Conservation (phyloP, 139 green algal genomes). For the Chloropicon primus region DNA sequence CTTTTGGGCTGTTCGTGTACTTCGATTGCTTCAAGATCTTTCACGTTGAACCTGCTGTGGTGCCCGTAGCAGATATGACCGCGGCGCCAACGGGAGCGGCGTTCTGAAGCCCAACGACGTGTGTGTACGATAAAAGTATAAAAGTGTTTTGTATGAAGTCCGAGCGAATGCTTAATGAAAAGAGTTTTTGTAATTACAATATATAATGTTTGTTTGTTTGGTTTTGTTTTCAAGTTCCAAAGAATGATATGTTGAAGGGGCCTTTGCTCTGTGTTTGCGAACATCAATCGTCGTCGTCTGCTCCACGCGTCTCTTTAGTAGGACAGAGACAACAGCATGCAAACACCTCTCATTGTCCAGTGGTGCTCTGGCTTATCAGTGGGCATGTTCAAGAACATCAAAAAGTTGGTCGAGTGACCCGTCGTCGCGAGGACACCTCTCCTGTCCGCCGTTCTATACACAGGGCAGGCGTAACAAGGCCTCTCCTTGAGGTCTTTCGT, state of each 20-base stretch:
- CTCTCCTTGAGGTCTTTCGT: slow-evolving; percentile 4
- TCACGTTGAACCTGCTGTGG: background rate
- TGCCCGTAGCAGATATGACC: background rate
- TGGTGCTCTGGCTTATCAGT: slow-evolving; percentile 31
- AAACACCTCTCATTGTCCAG: slow-evolving; percentile 58
- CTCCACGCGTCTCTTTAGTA: no score
- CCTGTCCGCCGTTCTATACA: slow-evolving; percentile 62
- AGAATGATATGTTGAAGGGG: no score
- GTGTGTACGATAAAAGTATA: no score
- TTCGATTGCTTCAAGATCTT: background rate
- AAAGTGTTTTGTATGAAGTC: no score
- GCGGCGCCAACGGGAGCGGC: no score
- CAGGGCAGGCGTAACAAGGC: background rate
- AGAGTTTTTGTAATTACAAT: no score
- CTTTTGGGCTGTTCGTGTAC: background rate
- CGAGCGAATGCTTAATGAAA: no score
- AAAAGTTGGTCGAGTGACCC: slow-evolving; percentile 71
- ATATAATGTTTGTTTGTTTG: no score
- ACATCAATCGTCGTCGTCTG: no score
- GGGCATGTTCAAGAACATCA: slow-evolving; percentile 54
- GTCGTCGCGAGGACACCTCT: slow-evolving; percentile 60
- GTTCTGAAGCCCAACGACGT: no score
- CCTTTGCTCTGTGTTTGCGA: no score
- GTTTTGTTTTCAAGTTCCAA: no score
- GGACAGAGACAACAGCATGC: slow-evolving; percentile 3